Conservation (phyloP, 495 filamentous ascomycete species). For the Talaromyces proteolyticus region DNA sequence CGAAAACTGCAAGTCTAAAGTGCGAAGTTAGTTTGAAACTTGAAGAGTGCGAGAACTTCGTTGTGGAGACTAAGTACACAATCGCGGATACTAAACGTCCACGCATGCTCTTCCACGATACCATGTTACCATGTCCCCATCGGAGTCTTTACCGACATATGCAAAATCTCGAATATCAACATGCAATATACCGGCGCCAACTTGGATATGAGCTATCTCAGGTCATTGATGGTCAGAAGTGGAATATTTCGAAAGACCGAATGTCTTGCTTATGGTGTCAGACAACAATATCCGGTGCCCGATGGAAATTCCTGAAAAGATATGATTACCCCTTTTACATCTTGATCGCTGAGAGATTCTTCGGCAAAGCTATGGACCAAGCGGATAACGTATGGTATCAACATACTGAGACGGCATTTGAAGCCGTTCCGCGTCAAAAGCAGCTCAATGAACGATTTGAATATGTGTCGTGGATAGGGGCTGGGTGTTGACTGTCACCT, state of each 20-base stretch:
- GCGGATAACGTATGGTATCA: slow-evolving; percentile 4
- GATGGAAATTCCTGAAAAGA: background rate
- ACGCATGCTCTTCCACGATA: background rate
- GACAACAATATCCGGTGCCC: background rate
- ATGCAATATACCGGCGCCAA: background rate
- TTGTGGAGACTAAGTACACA: slow-evolving; percentile 1
- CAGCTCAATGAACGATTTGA: background rate
- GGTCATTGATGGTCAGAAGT: background rate
- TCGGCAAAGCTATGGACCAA: slow-evolving; percentile 1
- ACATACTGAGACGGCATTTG: slow-evolving; percentile 5
- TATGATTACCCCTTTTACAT: background rate
- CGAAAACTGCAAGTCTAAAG: background rate
- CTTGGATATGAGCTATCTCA: background rate
- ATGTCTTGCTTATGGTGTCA: slow-evolving; percentile 3
- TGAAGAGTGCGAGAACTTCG: background rate
- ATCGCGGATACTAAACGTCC: background rate
- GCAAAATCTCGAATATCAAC: background rate
- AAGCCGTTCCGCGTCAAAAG: background rate
- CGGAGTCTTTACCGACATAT: background rate
- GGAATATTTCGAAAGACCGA: slow-evolving; percentile 1
- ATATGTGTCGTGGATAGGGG: background rate
- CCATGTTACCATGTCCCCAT: background rate
- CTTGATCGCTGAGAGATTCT: background rate
- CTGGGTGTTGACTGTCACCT: background rate
- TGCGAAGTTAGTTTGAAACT: background rate